A percentile compares a stretch with the other conserved stretches of the same genome.
Evolutionary conservation across 176 grass and related monocot species (phyloP).

Genomic region (Elaeis guineensis): DNA sequence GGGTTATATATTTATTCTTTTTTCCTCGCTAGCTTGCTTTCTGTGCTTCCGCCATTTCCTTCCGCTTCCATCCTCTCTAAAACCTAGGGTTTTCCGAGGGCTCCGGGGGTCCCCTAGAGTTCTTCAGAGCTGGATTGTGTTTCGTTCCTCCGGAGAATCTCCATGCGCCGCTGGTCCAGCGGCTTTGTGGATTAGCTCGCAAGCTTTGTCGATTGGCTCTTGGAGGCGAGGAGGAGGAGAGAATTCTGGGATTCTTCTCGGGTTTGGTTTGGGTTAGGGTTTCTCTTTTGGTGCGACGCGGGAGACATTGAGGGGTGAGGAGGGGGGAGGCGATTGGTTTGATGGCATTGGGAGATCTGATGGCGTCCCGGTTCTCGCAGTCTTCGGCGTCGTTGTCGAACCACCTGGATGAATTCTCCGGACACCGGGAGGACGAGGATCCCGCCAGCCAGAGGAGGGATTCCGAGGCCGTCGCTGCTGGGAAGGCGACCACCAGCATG

Average conservation of each 20-base stretch:
- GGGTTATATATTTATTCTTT: background rate
- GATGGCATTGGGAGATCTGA: conserved; percentile 99
- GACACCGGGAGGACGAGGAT: conserved; percentile 2
- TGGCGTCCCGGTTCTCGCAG: conserved; percentile 73
- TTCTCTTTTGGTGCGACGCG: background rate
- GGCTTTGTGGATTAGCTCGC: conserved; percentile 17
- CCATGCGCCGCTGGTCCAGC: conserved; percentile 29
- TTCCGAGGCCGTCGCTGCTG: background rate
- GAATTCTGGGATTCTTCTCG: background rate
- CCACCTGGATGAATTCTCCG: conserved; percentile 27
- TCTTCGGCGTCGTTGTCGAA: conserved; percentile 25
- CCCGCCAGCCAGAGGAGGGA: background rate
- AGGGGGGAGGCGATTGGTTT: conserved; percentile 12
- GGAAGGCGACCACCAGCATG: conserved; percentile 23
- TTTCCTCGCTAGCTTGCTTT: conserved; percentile 1
- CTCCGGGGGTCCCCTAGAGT: background rate
- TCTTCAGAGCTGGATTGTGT: conserved; percentile 16
- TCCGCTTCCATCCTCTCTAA: conserved; percentile 13
- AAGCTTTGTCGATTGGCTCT: background rate
- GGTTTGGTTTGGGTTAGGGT: conserved; percentile 1
- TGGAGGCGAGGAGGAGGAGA: conserved; percentile 17
- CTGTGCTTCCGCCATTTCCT: background rate
- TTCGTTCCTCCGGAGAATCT: conserved; percentile 20
- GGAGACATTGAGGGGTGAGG: background rate
- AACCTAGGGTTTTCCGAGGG: conserved; percentile 5